Evolutionary conservation across 805 yeast genomes (phyloP).

Genomic region (Teunomyces stri): DNA sequence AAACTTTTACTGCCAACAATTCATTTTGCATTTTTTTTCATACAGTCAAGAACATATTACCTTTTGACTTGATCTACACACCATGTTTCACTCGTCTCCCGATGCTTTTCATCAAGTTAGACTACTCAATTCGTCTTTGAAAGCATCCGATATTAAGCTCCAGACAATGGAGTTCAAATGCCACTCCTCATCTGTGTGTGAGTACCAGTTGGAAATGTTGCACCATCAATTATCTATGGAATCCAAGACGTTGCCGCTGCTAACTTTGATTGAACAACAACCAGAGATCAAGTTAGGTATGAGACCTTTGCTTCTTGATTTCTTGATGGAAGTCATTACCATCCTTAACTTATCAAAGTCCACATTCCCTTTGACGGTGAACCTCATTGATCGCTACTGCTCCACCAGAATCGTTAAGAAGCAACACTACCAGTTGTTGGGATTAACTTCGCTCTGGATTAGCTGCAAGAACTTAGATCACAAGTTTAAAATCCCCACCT

Average conservation of each 20-base stretch:
- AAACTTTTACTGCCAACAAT: conserved; percentile 1
- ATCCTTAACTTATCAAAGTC: conserved; percentile 38
- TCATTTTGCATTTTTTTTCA: neutral
- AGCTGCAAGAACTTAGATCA: conserved; percentile 48
- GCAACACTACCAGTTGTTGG: conserved; percentile 45
- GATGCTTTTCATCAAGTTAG: conserved; percentile 34
- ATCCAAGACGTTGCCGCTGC: conserved; percentile 18
- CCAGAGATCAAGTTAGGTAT: conserved; percentile 44
- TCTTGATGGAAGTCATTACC: conserved; percentile 44
- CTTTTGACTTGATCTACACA: conserved; percentile 1
- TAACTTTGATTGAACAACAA: conserved; percentile 41
- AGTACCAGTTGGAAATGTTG: conserved; percentile 45
- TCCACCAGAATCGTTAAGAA: conserved; percentile 44
- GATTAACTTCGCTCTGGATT: conserved; percentile 44
- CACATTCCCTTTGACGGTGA: conserved; percentile 45
- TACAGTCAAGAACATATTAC: neutral
- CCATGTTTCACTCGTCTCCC: conserved; percentile 20
- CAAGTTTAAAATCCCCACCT: conserved; percentile 56
- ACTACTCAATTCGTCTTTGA: conserved; percentile 28
- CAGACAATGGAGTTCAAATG: conserved; percentile 47
- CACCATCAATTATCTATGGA: conserved; percentile 30
- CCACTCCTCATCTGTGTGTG: conserved; percentile 42
- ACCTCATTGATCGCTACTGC: conserved; percentile 43
- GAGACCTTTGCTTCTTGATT: conserved; percentile 44
- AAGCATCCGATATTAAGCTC: conserved; percentile 40